Evolutionary conservation across 805 yeast genomes (phyloP), one percentile per base, ranked within the genome.

Genomic region (Saccharomycopsis amapae): DNA sequence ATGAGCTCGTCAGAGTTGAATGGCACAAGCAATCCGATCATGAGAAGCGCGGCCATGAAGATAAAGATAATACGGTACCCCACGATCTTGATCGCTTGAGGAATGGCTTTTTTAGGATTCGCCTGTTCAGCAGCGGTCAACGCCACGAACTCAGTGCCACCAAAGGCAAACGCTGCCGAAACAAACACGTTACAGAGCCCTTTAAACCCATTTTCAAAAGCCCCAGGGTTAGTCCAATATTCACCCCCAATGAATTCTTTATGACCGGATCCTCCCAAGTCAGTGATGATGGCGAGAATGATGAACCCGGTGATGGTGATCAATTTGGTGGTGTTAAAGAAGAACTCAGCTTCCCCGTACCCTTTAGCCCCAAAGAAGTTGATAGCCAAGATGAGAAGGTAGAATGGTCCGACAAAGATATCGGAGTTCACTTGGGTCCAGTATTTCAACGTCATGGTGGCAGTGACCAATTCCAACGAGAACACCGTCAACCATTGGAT

Each of bases 131-230:
- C 81, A 44, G 82, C 80, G 40, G 81, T 79, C 49, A 80, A 67
- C 51, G 81, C 85, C 57, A 72, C 71, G 50, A 79, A 64, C 61
- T 80, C 86, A 25, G 80, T 75, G 57, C 86, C 85, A 49, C 80
- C 79, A 53, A 77, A 78, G 0, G 84, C 73, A 65, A 79, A 71
- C 53, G 76, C 73, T 48, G 81, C 79, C 31, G 81, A 76, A 30
- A 77, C 77, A 55, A 75, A 74, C 19, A 74, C 78, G 1, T 76
- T 61, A 48, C 75, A 69, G 23, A 73, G 65, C 53, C 78, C 79
- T 53, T 75, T 74, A 57, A 75, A 75, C 6, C 76, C 72, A 39
- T 75, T 61, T 9, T 77, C 73, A 56, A 84, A 80, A 0, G 88
- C 78, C 42, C 90, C 90, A 1, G 82, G 81, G 48, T 73, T 50